Conservation (phyloP, 768 basidiomycete genomes). For the Tricholoma furcatifolium region DNA sequence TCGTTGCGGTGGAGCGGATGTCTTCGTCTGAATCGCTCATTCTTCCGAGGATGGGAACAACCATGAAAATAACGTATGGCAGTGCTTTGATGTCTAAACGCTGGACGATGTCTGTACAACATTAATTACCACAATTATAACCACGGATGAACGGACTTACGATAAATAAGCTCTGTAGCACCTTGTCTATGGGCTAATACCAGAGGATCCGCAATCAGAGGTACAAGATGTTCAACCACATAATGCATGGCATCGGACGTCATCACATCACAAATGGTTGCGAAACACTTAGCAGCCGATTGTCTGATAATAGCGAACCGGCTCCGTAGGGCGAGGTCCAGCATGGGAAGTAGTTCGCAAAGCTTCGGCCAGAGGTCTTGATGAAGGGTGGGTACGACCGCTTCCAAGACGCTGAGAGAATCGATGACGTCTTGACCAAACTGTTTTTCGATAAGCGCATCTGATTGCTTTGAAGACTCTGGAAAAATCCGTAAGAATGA, state of each 20-base stretch:
- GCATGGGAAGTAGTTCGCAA: constrained; percentile 68
- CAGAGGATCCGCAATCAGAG: constrained; percentile 77
- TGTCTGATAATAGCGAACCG: constrained; percentile 89
- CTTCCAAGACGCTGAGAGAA: constrained; percentile 85
- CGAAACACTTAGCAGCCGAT: constrained; percentile 82
- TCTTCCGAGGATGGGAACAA: constrained; percentile 92
- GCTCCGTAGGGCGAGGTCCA: constrained; percentile 79
- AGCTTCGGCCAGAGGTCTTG: constrained; percentile 68
- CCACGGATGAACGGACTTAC: constrained; percentile 48
- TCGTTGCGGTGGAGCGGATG: constrained; percentile 91
- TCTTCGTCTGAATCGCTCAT: constrained; percentile 96
- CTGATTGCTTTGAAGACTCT: constrained; percentile 61
- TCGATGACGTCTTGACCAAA: constrained; percentile 91
- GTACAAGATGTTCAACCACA: constrained; percentile 84
- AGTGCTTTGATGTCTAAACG: constrained; percentile 90
- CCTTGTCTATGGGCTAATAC: constrained; percentile 81
- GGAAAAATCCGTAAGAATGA: not conserved
- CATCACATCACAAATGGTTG: constrained; percentile 85
- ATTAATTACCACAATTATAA: constrained; percentile 8
- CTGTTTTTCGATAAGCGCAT: constrained; percentile 65
- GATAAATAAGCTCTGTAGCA: constrained; percentile 85
- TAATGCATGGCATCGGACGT: constrained; percentile 83
- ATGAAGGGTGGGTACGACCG: constrained; percentile 75
- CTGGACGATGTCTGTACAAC: constrained; percentile 78
- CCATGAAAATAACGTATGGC: constrained; percentile 95